Conservation (phyloP, 805 yeast genomes). For the Zygosaccharomyces bailii region DNA sequence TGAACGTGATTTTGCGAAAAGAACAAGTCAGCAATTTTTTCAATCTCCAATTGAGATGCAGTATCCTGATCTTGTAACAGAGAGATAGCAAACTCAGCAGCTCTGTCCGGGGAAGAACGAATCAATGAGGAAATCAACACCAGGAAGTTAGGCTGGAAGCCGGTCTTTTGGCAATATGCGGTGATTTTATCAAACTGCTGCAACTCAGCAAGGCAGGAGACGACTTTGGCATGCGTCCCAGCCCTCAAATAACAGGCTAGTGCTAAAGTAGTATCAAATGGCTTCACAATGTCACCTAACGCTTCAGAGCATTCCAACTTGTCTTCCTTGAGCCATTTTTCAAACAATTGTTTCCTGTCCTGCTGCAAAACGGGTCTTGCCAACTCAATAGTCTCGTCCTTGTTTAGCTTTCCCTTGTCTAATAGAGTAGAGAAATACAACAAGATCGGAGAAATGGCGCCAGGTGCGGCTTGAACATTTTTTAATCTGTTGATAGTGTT, state of each 20-base stretch:
- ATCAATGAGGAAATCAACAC: slow-evolving; percentile 85
- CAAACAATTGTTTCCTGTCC: slow-evolving; percentile 87
- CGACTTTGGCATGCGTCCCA: slow-evolving; percentile 80
- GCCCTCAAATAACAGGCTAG: slow-evolving; percentile 87
- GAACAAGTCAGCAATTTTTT: slow-evolving; percentile 87
- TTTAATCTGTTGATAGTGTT: slow-evolving; percentile 92
- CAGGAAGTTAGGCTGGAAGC: slow-evolving; percentile 85
- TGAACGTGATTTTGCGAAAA: slow-evolving; percentile 91
- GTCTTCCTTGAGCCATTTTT: slow-evolving; percentile 94
- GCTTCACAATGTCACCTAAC: slow-evolving; percentile 92
- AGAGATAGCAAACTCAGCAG: slow-evolving; percentile 93
- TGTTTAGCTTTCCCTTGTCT: slow-evolving; percentile 89
- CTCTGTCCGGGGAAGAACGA: slow-evolving; percentile 94
- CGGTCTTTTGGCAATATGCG: slow-evolving; percentile 88
- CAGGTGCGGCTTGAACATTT: slow-evolving; percentile 86
- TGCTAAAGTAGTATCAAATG: slow-evolving; percentile 80
- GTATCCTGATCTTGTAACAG: slow-evolving; percentile 63
- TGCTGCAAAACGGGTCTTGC: slow-evolving; percentile 95
- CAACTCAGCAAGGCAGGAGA: slow-evolving; percentile 85
- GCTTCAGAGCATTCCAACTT: slow-evolving; percentile 95
- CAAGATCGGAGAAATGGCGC: slow-evolving; percentile 89
- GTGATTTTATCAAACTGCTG: slow-evolving; percentile 95
- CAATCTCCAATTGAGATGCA: slow-evolving; percentile 64
- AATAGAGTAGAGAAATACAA: slow-evolving; percentile 88
- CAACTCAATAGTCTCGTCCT: slow-evolving; percentile 89